Evolutionary conservation across 1,139 yeast genomes (phyloP).

Genomic region (Citeromyces siamensis): DNA sequence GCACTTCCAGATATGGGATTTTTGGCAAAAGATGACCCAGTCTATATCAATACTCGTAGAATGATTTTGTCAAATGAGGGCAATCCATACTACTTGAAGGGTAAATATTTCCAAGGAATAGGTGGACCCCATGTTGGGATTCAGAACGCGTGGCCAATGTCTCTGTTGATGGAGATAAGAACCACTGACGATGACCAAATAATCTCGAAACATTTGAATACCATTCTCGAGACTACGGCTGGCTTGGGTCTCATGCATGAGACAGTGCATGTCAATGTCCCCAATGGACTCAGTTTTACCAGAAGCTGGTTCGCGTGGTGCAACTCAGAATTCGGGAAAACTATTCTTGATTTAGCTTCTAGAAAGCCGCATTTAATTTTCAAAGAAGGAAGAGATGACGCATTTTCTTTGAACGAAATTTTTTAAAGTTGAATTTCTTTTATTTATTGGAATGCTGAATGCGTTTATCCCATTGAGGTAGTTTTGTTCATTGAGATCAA

Average conservation of each 20-base stretch:
- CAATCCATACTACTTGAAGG: constrained; percentile 67
- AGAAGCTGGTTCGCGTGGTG: constrained; percentile 95
- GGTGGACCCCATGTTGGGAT: constrained; percentile 92
- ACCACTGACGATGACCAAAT: constrained; percentile 66
- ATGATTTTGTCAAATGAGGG: constrained; percentile 63
- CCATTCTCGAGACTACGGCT: constrained; percentile 50
- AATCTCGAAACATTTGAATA: constrained; percentile 34
- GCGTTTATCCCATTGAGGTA: too few relatives aligned
- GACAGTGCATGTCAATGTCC: constrained; percentile 54
- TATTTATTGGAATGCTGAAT: too few relatives aligned
- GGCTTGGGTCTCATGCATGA: constrained; percentile 81
- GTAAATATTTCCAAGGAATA: constrained; percentile 54
- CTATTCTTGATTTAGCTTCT: constrained; percentile 61
- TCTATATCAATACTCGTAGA: constrained; percentile 68
- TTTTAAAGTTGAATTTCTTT: too few relatives aligned
- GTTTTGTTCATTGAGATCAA: too few relatives aligned
- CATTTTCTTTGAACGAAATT: too few relatives aligned
- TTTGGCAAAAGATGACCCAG: constrained; percentile 31
- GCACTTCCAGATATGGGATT: constrained; percentile 78
- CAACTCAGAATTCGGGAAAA: constrained; percentile 81
- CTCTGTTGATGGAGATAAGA: constrained; percentile 58
- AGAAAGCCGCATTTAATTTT: constrained; percentile 67
- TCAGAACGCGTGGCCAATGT: constrained; percentile 85
- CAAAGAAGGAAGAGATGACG: constrained; percentile 18
- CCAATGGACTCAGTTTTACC: constrained; percentile 35